Evolutionary conservation across 2,329 filamentous ascomycete species (phyloP).

Genomic region (Colletotrichum tropicale): DNA sequence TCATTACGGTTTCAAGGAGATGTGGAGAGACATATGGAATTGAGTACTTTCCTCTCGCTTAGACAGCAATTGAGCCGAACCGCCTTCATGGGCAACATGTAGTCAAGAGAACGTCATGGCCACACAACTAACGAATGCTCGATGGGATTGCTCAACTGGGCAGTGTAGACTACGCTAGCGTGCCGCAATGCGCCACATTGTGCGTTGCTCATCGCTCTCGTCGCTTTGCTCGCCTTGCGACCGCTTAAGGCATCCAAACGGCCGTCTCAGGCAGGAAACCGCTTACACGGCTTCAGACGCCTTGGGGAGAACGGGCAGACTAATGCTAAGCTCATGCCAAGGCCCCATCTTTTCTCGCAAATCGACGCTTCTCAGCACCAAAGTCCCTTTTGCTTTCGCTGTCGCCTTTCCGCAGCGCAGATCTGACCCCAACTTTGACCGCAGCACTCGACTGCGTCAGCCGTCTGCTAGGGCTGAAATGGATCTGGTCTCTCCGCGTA

Average conservation of each 20-base stretch:
- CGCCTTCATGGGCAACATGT: rapidly evolving
- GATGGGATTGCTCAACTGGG: neutral
- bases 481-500: neutral
- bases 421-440: neutral
- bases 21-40: slow-evolving; percentile 80
- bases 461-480: neutral
- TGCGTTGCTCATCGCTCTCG: neutral
- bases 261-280: neutral
- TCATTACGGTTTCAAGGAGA: slow-evolving; percentile 85
- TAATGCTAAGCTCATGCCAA: neutral
- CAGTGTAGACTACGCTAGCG: neutral
- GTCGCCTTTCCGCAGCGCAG: neutral
- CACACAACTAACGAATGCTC: neutral
- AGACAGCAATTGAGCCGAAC: neutral
- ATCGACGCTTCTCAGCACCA: neutral
- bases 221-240: neutral
- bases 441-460: neutral
- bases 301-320: neutral
- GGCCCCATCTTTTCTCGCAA: neutral
- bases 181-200: neutral
- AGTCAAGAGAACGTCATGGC: neutral
- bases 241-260: neutral
- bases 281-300: neutral
- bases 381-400: neutral
- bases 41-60: neutral